Evolutionary conservation across 371 early-diverging fungal genomes (phyloP), one percentile per base, ranked within the genome.

Genomic region (Smittium culicis): DNA sequence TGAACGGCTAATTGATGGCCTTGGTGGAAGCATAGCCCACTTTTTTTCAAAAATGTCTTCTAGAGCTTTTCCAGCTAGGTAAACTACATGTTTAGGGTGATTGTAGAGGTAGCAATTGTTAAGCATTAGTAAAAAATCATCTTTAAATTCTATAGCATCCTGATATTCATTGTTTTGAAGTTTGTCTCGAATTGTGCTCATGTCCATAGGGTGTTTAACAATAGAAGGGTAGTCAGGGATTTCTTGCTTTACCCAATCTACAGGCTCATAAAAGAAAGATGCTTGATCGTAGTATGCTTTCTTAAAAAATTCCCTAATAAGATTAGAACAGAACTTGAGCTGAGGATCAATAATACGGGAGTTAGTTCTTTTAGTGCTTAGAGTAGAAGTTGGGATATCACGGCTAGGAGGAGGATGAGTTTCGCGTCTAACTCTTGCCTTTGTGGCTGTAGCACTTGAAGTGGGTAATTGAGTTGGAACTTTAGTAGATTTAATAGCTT

Each of bases 181-280:
- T 74, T 93, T 93, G 54, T 82, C 80, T 71, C 85, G 82, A 54
- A 99, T 88, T 0, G 99, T 99, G 20, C 87, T 81, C 30, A 98
- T 64, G 74, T 99, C 99, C 99, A 99, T 99, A 3, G 99, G 99
- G 61, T 92, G 74, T 71, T 91, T 97, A 73, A 99, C 86, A 54
- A 98, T 86, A 1, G 82, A 81, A 27, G 83, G 85, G 79, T 99
- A 99, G 70, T 88, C 90, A 14, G 99, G 99, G 65, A 99, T 92
- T 66, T 87, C 86, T 31, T 98, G 79, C 1, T 85, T 86, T 5
- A 91, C 85, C 31, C 88, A 87, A 74, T 99, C 99, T 28, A 99
- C 99, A 1, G 99, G 99, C 45, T 77, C 77, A 60, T 89, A 77
- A 71, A 96, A 96, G 58, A 90, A 90, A 65, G 79, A 84, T 34